Conservation (phyloP, 1,139 yeast genomes). For the Candida dubliniensis region DNA sequence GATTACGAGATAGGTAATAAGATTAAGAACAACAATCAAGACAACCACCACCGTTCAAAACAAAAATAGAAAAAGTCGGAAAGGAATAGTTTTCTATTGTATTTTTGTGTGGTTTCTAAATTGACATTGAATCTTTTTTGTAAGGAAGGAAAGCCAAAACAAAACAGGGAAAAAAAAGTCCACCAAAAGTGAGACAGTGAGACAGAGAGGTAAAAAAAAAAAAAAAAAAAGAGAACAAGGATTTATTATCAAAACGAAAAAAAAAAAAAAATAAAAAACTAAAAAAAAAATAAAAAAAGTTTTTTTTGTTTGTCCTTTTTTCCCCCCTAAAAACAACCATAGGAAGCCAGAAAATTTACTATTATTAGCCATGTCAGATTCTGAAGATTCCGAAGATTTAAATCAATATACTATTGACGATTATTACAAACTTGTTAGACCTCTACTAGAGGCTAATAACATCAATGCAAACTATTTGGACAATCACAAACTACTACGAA, state of each 20-base stretch:
- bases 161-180: neutral
- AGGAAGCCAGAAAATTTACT: neutral
- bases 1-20: too few relatives aligned
- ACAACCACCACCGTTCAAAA: too few relatives aligned
- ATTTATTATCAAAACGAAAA: neutral
- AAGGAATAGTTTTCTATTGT: too few relatives aligned
- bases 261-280: neutral
- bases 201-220: neutral
- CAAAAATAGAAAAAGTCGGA: too few relatives aligned
- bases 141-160: too few relatives aligned
- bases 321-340: neutral
- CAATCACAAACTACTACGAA: constrained; percentile 26
- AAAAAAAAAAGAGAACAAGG: neutral
- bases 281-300: neutral
- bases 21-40: too few relatives aligned
- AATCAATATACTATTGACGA: constrained; percentile 23
- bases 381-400: constrained; percentile 15
- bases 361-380: constrained; percentile 13
- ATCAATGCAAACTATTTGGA: constrained; percentile 16
- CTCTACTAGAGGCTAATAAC: constrained; percentile 21
- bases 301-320: neutral
- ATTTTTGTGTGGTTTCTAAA: too few relatives aligned
- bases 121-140: neutral
- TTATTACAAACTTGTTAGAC: constrained; percentile 21
- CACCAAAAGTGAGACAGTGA: neutral